phyloP scores from a whole-genome alignment of 2,329 filamentous ascomycete genomes.

The Neospermospora avenae region DNA sequence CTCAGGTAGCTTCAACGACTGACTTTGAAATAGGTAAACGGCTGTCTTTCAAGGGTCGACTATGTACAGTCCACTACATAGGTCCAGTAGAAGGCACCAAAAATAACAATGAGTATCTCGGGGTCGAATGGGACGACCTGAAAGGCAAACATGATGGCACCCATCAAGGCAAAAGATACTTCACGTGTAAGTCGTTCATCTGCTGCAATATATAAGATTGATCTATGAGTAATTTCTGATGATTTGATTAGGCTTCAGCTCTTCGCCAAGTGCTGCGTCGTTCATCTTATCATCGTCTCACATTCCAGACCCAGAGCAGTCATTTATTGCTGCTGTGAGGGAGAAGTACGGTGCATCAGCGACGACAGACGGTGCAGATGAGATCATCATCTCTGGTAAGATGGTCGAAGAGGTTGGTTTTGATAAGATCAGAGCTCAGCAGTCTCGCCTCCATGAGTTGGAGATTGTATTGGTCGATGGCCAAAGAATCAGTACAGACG shows the following conservation, averaged over 20 bases:
- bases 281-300: conserved; percentile 81
- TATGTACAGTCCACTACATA: conserved; percentile 83
- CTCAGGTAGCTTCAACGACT: neutral
- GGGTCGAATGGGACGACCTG: conserved; percentile 93
- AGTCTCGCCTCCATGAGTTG: conserved; percentile 74
- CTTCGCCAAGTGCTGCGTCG: conserved; percentile 70
- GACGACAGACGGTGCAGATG: conserved; percentile 18
- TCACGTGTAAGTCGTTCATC: conserved; percentile 61
- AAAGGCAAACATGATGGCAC: conserved; percentile 90
- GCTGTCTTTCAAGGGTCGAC: conserved; percentile 70
- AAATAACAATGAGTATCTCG: conserved; percentile 72
- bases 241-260: conserved; percentile 49
- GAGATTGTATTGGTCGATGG: conserved; percentile 80
- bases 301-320: conserved; percentile 61
- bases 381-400: conserved; percentile 72
- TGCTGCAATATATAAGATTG: neutral
- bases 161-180: conserved; percentile 76
- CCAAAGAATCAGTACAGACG: conserved; percentile 53
- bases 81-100: conserved; percentile 70
- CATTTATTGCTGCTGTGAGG: conserved; percentile 75
- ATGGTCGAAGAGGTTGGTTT: conserved; percentile 93
- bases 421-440: conserved; percentile 80
- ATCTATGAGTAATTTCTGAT: neutral
- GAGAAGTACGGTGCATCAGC: conserved; percentile 76
- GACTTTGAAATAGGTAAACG: conserved; percentile 60